Evolutionary conservation across 1,139 yeast genomes (phyloP), one percentile per base, ranked within the genome.

Genomic region (Debaryomycetaceae sp.): DNA sequence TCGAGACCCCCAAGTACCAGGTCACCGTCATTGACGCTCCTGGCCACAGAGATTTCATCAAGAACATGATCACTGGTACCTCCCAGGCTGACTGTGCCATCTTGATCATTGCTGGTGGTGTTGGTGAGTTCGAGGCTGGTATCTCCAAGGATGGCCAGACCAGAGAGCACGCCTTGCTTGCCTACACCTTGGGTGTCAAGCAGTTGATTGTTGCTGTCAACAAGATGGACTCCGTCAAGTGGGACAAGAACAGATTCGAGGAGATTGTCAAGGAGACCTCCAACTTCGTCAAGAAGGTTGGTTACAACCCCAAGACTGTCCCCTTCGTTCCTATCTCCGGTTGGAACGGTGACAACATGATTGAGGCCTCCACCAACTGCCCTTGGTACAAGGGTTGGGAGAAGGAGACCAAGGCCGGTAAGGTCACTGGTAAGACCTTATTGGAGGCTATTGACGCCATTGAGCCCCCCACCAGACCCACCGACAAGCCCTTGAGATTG

Each of bases 11-110:
- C 65, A 83, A 83, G 75, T 83, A 79, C 84, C 77, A 81, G 63
- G 94, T 83, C 58, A 83, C 94, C 60, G 93, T 83, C 58, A 84
- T 83, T 67, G 94, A 83, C 65, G 94, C 94, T 58, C 94, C 94
- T 66, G 94, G 94, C 73, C 94, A 83, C 86, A 82, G 93, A 78
- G 94, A 83, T 78, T 83, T 83, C 89, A 83, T 83, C 83, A 83
- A 83, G 84, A 78, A 83, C 74, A 83, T 86, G 89, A 83, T 76
- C 73, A 86, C 78, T 76, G 93, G 86, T 83, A 85, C 79, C 45
- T 83, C 93, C 60, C 93, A 83, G 74, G 94, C 94, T 56, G 94
- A 83, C 67, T 83, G 93, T 63, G 94, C 94, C 65, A 78, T 83
- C 55, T 79, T 83, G 61, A 83, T 83, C 59, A 83, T 83, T 61